These are phyloP conservation scores for Discostella stelligeroides DNA, from an alignment of 108 stramenopile genomes.

Conservation along the genomic window DNA sequence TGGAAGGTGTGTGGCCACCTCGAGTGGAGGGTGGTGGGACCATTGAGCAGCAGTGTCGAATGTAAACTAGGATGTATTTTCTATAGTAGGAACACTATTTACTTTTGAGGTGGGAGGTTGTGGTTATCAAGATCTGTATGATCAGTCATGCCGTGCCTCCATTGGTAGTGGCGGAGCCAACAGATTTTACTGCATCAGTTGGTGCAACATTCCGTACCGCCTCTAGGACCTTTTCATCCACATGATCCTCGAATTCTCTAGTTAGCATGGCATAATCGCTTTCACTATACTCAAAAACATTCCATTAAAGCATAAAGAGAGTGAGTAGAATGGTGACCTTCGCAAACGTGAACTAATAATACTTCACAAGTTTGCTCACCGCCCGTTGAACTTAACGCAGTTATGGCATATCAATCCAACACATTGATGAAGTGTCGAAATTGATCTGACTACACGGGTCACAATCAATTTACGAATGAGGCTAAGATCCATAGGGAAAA, in stretches of 20 bases:
- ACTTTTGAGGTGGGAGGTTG: no score
- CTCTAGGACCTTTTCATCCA: constrained; percentile 54
- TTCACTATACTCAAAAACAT: constrained; percentile 46
- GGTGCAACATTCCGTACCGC: constrained; percentile 30
- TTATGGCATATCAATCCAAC: constrained; percentile 83
- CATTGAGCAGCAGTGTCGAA: constrained; percentile 1
- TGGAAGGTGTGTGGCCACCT: constrained; percentile 23
- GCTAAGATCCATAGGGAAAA: constrained; percentile 78
- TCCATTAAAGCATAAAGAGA: no score
- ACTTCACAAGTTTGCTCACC: no score
- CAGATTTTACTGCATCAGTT: neutral
- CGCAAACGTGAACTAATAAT: no score
- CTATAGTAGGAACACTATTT: no score
- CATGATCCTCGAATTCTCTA: constrained; percentile 69
- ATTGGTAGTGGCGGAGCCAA: neutral
- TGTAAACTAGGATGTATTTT: no score
- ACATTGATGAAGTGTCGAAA: constrained; percentile 56
- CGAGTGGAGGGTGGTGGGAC: constrained; percentile 7
- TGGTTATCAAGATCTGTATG: no score
- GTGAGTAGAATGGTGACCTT: neutral
- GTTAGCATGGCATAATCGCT: constrained; percentile 77
- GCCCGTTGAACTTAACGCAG: constrained; percentile 71
- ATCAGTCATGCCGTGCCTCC: neutral
- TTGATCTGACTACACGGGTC: constrained; percentile 54
- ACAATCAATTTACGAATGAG: constrained; percentile 79